Conservation (phyloP, 768 basidiomycete species). For the Suillus discolor region DNA sequence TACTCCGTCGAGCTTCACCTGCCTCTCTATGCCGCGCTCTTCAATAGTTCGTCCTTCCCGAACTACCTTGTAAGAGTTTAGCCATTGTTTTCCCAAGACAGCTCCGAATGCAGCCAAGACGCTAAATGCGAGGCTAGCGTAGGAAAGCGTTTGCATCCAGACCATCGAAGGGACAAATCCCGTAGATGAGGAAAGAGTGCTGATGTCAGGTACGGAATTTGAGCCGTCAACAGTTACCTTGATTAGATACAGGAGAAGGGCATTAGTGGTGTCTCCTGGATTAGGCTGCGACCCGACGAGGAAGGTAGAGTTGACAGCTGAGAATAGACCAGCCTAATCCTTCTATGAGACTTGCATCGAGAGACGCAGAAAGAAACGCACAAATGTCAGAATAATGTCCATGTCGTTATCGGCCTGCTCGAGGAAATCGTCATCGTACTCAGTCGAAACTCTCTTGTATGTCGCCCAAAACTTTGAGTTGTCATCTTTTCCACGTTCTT, state of each 20-base stretch:
- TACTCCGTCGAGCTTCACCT: not conserved
- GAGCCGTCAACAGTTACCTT: not conserved
- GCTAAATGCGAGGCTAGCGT: not conserved
- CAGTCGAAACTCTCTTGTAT: not conserved
- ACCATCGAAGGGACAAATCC: not conserved
- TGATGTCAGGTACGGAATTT: not conserved
- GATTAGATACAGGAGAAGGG: not conserved
- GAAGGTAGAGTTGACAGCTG: not conserved
- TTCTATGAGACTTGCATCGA: not conserved
- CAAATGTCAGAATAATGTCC: slow-evolving; percentile 4
- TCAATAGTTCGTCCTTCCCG: not conserved
- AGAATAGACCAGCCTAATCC: slow-evolving; percentile 4
- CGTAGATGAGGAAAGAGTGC: not conserved
- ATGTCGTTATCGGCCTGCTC: slow-evolving; percentile 1
- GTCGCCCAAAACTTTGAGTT: slow-evolving; percentile 4
- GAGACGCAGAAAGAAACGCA: not conserved
- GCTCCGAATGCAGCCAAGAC: not conserved
- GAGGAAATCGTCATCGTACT: slow-evolving; percentile 1
- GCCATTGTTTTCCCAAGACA: slow-evolving; percentile 6
- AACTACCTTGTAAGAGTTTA: not conserved
- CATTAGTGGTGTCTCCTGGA: slow-evolving; percentile 1
- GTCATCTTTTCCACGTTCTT: not conserved
- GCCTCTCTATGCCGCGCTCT: not conserved
- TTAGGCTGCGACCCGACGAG: slow-evolving; percentile 2
- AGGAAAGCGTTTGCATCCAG: not conserved